Evolutionary conservation across 129 eudicot genomes (phyloP), one percentile per base, ranked within the genome.

Genomic region (Silybum marianum): DNA sequence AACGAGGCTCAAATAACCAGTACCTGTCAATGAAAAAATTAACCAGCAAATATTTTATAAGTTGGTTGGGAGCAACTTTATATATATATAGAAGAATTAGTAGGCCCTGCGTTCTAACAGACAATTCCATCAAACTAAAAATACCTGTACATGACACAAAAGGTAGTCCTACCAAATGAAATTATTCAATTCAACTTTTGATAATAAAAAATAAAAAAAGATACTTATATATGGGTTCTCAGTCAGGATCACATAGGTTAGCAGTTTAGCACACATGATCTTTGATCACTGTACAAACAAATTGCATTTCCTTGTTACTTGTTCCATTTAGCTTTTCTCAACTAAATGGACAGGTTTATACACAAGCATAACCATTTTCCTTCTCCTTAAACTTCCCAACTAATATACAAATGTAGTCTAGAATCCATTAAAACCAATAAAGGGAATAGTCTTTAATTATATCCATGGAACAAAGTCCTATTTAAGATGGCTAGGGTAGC

Each of bases 1-100:
- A 89, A 71, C 98, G 95, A 76, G 99, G 99, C 81, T 95, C 98
- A 87, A 95, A 95, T 84, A 92, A 85, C 99, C 99, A 95, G 85
- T 82, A 94, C 78, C 98, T 94, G 90, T 9, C 26, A 30, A 67
- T 22, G 14, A 67, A 48, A 46, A 9, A 32, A 13, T 63, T 12
- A 3, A 68, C 70, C 39, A 46, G 3, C 2, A 22, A 66, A 66
- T 19, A 65, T 7, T 19, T 6, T 30, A 65, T 65, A 12, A 65
- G 14, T 6, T 9, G 30, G 28, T 21, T 68, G 38, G 72, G 69
- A 65, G 16, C 10, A 18, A 65, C 66, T 18, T 58, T 6, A 58
- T 10, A 18, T 58, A 18, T 58, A 16, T 22, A 18, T 51, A 51
- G 63, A 51, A 51, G 63, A 51, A 51, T 51, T 51, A 51, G 63